Conservation (phyloP, 192 early-diverging fungal genomes). For the Backusella psychrophila region DNA sequence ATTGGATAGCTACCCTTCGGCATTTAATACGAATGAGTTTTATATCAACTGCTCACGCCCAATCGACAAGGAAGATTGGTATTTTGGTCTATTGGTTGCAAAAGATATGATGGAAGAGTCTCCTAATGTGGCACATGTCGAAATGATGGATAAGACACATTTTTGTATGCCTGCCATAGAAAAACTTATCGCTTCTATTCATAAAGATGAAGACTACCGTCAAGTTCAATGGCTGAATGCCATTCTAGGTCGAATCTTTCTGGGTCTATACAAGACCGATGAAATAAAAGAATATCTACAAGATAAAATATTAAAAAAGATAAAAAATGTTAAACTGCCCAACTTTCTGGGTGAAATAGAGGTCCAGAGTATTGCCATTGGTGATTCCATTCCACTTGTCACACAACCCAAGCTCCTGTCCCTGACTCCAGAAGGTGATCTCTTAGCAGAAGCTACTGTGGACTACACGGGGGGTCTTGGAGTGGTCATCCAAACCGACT, state of each 20-base stretch:
- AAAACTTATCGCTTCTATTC: slow-evolving; percentile 44
- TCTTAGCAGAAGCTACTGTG: slow-evolving; percentile 71
- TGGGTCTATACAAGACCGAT: slow-evolving; percentile 65
- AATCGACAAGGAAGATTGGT: slow-evolving; percentile 91
- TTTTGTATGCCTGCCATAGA: slow-evolving; percentile 42
- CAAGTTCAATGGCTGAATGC: slow-evolving; percentile 80
- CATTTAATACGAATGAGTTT: slow-evolving; percentile 47
- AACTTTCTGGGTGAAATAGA: slow-evolving; percentile 76
- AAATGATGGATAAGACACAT: slow-evolving; percentile 33
- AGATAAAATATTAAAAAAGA: slow-evolving; percentile 57
- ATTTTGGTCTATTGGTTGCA: slow-evolving; percentile 68
- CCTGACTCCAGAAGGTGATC: slow-evolving; percentile 67
- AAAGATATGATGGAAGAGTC: slow-evolving; percentile 63
- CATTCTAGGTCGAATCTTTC: slow-evolving; percentile 74
- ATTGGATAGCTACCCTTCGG: slow-evolving; percentile 34
- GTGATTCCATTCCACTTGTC: slow-evolving; percentile 75
- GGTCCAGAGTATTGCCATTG: slow-evolving; percentile 72
- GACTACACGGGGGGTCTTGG: slow-evolving; percentile 80
- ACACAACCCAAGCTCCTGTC: slow-evolving; percentile 71
- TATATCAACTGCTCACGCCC: slow-evolving; percentile 62
- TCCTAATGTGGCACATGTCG: slow-evolving; percentile 8
- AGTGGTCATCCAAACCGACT: slow-evolving; percentile 70
- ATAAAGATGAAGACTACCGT: slow-evolving; percentile 47
- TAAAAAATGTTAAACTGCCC: slow-evolving; percentile 58
- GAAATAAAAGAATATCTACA: neutral